Conservation (phyloP, 495 filamentous ascomycete genomes). For the Aspergillus bertholletiae region DNA sequence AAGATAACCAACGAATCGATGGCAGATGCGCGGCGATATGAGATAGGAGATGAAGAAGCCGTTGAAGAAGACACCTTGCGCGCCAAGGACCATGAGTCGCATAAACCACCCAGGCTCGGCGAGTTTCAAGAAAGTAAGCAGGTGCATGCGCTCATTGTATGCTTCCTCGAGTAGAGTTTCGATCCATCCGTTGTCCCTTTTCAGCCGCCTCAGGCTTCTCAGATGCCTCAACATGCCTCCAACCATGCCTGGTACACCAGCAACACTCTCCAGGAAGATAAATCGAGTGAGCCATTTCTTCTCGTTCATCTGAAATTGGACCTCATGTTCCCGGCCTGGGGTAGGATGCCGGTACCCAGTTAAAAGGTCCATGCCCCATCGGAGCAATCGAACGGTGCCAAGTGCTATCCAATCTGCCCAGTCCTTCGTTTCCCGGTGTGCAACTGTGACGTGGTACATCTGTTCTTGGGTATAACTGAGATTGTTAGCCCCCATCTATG, state of each 20-base stretch:
- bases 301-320: conserved; percentile 62
- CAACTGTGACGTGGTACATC: conserved; percentile 59
- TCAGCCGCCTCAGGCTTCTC: conserved; percentile 74
- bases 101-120: conserved; percentile 87
- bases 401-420: conserved; percentile 70
- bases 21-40: conserved; percentile 81
- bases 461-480: conserved; percentile 59
- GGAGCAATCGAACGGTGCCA: conserved; percentile 55
- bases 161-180: conserved; percentile 91
- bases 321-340: conserved; percentile 37
- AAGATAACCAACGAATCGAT: conserved; percentile 94
- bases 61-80: conserved; percentile 91
- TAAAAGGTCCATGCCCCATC: conserved; percentile 63
- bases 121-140: conserved; percentile 91
- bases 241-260: conserved; percentile 96
- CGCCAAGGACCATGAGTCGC: conserved; percentile 78
- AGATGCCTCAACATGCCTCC: conserved; percentile 91
- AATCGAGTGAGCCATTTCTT: conserved; percentile 78
- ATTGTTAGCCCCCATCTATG: conserved; percentile 5
- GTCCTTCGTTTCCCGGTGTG: conserved; percentile 62
- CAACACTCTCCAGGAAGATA: conserved; percentile 91
- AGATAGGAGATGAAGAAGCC: conserved; percentile 87
- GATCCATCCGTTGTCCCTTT: conserved; percentile 95
- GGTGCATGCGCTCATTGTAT: conserved; percentile 96
- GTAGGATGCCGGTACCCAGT: conserved; percentile 70